Base-by-base conservation (phyloP, 1,139 yeast genomes). In the Blastobotrys proliferans region DNA sequence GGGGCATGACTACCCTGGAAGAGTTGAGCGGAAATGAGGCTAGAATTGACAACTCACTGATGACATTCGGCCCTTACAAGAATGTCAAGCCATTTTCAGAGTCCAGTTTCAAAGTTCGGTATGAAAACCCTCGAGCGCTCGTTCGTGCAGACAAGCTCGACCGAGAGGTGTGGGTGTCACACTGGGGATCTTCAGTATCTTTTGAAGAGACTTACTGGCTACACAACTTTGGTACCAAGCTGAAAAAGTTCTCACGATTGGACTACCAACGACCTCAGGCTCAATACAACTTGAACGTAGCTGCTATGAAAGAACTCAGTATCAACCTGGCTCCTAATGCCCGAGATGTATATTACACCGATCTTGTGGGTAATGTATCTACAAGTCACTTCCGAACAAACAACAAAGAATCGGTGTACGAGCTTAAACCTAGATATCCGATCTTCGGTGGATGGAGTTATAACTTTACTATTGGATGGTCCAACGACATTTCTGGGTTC, bases 381-480 rank as follows among this genome's bases (percentile, higher is more conserved):
- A 85, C 97, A 4, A 83, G 85, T 46, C 71, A 72, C 49, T 67
- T 74, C 32, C 57, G 73, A 13, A 42, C 55, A 13, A 49, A 49
- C 24, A 58, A 57, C 2, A 66, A 73, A 44, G 76, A 72, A 49
- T 53, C 66, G 4, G 34, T 51, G 16, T 67, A 87, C 45, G 70
- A 81, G 33, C 63, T 92, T 51, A 79, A 76, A 57, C 98, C 98
- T 44, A 76, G 99, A 61, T 92, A 73, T 69, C 99, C 99, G 10
- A 59, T 92, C 6, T 85, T 87, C 66, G 99, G 98, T 39, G 94
- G 90, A 32, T 92, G 99, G 99, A 77, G 81, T 56, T 92, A 88
- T 67, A 88, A 92, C 66, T 92, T 87, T 70, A 92, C 98, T 17
- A 68, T 92, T 57, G 97, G 97, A 6, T 94, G 96, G 96, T 77